Evolutionary conservation across 331 rosid species (phyloP).

Genomic region (Prunus yedoensis): DNA sequence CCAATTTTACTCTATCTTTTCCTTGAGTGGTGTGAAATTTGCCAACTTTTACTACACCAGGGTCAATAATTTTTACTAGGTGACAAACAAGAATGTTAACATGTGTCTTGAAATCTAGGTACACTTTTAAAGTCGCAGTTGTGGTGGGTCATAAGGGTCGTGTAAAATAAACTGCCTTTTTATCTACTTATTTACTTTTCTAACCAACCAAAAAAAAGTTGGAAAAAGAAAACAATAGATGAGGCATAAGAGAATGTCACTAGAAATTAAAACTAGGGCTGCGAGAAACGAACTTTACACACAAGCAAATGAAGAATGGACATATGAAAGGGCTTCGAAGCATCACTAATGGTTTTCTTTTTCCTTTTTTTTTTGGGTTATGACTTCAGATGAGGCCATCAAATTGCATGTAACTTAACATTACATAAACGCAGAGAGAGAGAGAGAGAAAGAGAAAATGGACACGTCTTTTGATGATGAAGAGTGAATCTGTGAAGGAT

Average conservation of each 20-base stretch:
- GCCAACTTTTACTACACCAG: not conserved
- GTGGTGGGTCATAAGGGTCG: not conserved
- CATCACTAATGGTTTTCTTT: not conserved
- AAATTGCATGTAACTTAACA: not conserved
- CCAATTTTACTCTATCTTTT: not conserved
- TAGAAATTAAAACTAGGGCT: not conserved
- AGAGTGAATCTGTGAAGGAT: constrained; percentile 12
- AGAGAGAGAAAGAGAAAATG: not conserved
- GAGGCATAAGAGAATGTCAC: not conserved
- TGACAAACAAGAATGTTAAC: constrained; percentile 9
- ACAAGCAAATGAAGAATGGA: not conserved
- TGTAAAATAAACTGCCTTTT: not conserved
- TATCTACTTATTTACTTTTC: not conserved
- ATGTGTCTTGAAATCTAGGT: no score
- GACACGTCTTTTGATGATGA: constrained; percentile 42
- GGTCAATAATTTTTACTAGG: constrained; percentile 8
- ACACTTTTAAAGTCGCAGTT: not conserved
- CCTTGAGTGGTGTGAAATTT: not conserved
- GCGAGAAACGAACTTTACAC: not conserved
- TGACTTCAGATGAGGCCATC: not conserved
- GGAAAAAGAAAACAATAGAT: not conserved
- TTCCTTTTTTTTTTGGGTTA: not conserved
- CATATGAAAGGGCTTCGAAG: not conserved
- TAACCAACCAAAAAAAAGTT: not conserved
- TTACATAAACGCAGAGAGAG: not conserved